Base-by-base conservation (phyloP, 1,284 basidiomycete genomes). In the Rhodotorula sp. region DNA sequence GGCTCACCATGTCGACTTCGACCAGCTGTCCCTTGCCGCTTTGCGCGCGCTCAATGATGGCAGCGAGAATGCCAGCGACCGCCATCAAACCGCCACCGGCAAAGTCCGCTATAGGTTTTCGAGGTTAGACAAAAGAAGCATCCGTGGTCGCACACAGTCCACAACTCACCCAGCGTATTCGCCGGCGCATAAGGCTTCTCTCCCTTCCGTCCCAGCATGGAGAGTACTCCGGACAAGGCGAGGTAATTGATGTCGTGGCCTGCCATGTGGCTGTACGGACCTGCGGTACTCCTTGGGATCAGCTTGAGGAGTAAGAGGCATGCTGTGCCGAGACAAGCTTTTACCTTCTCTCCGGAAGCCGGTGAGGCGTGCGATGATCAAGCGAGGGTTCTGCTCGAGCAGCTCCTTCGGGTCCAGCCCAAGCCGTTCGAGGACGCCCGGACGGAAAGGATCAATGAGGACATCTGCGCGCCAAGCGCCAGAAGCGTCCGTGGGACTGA, bases 191-290 rank as follows among this genome's bases (percentile, higher is more conserved):
- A 81, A 4, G 91, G 91, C 74, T 87, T 88, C 15, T 86, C 86
- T 22, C 79, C 74, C 7, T 73, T 74, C 7, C 70, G 64, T 6
- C 80, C 80, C 29, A 81, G 76, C 75, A 80, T 75, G 33, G 59
- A 54, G 87, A 87, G 82, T 8, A 89, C 84, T 0, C 91, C 91
- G 71, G 88, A 90, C 42, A 91, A 83, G 15, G 91, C 91, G n/a
- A 92, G 84, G 78, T 92, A 93, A 78, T 92, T 93, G 75, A 93
- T 86, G 78, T 93, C 91, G 78, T 93, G 91, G 30, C 80, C 81
- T 1, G 81, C 81, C 80, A 80, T 80, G 60, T 78, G 65, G 57
- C 69, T 51, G 57, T 75, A 78, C 5, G 68, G 69, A 10, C 74
- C 74, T 75, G 45, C 3, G 4, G 18, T 6, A 18, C 20, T 4